Evolutionary conservation across 1,284 basidiomycete genomes (phyloP).

Genomic region (Heterobasidion parviporum): DNA sequence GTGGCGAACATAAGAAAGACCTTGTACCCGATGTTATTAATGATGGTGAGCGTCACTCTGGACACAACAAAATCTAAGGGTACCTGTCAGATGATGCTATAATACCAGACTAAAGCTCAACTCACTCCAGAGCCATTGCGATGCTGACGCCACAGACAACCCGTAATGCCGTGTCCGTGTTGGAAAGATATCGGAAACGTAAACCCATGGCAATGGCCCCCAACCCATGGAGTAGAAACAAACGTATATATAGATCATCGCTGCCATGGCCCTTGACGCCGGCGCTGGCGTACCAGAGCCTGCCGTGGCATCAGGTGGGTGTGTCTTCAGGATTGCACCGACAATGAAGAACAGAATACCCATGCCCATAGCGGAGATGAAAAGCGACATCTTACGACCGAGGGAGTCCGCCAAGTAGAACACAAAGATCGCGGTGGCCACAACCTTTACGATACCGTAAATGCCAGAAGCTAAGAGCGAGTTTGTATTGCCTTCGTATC

Average conservation of each 20-base stretch:
- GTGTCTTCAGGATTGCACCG: conserved; percentile 69
- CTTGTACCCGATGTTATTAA: conserved; percentile 53
- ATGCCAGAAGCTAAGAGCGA: conserved; percentile 75
- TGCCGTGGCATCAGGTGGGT: conserved; percentile 37
- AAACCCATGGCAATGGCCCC: conserved; percentile 53
- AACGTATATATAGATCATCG: conserved; percentile 69
- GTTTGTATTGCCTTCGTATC: conserved; percentile 49
- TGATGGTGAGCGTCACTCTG: conserved; percentile 64
- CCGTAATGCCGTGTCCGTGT: conserved; percentile 76
- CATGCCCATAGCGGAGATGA: conserved; percentile 61
- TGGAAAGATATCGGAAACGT: conserved; percentile 77
- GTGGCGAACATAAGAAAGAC: conserved; percentile 65
- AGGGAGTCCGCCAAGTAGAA: conserved; percentile 46
- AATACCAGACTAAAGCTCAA: conserved; percentile 9
- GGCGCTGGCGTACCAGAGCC: conserved; percentile 23
- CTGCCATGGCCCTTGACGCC: conserved; percentile 63
- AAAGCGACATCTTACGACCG: conserved; percentile 49
- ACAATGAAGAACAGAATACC: conserved; percentile 55
- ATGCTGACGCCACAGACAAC: conserved; percentile 57
- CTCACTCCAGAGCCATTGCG: conserved; percentile 77
- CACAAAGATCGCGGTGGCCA: conserved; percentile 62
- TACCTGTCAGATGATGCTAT: conserved; percentile 15
- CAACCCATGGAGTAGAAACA: conserved; percentile 71
- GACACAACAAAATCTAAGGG: conserved; percentile 56
- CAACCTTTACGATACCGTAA: conserved; percentile 73